Percentiles rank a stretch among this genome's conserved stretches.
These are phyloP conservation scores for Dendrostoma leiphaemia DNA, from an alignment of 2,329 filamentous ascomycete genomes.

Conservation along the genomic window DNA sequence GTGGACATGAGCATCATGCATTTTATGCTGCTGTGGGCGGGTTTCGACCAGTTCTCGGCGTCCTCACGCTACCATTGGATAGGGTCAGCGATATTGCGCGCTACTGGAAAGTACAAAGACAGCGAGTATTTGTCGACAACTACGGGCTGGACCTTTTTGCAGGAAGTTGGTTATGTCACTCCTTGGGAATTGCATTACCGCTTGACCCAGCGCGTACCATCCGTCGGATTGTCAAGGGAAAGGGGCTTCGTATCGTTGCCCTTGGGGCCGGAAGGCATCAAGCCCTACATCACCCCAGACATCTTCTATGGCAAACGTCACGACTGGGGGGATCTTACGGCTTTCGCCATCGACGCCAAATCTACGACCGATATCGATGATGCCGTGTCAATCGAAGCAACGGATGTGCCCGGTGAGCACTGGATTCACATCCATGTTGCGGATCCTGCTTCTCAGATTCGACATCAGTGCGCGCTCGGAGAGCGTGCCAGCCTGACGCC, in stretches of 20 bases:
- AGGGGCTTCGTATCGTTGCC: conserved; percentile 40
- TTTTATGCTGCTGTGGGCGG: conserved; percentile 70
- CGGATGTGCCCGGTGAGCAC: conserved; percentile 50
- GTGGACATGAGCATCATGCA: conserved; percentile 56
- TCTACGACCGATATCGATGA: conserved; percentile 74
- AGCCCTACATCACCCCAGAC: conserved; percentile 31
- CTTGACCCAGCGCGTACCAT: conserved; percentile 58
- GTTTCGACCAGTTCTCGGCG: conserved; percentile 50
- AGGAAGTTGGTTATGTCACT: conserved; percentile 70
- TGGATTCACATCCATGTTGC: conserved; percentile 81
- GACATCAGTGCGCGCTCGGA: conserved; percentile 55
- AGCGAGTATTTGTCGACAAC: conserved; percentile 42
- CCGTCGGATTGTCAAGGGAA: conserved; percentile 40
- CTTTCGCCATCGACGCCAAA: conserved; percentile 72
- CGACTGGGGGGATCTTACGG: conserved; percentile 56
- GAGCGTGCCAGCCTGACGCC: conserved; percentile 60
- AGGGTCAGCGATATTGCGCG: conserved; percentile 63
- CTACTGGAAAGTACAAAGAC: conserved; percentile 57
- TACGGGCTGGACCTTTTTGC: conserved; percentile 64
- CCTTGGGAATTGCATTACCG: conserved; percentile 69
- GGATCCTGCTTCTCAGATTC: conserved; percentile 71
- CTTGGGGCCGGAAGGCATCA: conserved; percentile 17
- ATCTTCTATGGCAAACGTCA: conserved; percentile 49
- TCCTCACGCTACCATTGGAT: conserved; percentile 56
- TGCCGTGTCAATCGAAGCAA: conserved; percentile 67